Conservation (phyloP, 2,329 filamentous ascomycete species). For the Ceratocystis destructans region DNA sequence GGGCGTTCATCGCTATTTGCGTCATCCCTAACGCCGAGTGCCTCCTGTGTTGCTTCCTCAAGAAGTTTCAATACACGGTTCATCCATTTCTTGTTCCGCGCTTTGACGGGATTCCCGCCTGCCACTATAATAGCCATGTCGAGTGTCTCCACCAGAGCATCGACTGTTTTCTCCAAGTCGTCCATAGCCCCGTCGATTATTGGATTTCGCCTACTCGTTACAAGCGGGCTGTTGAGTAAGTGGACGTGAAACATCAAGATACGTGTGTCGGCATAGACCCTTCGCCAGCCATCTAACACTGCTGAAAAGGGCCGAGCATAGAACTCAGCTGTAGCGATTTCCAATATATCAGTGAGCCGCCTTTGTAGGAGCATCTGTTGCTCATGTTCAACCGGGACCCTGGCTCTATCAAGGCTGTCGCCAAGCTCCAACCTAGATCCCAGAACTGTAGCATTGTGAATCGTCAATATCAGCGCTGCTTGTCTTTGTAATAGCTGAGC, state of each 20-base stretch:
- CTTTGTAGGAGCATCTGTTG: slow-evolving; percentile 1
- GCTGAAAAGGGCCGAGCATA: slow-evolving; percentile 16
- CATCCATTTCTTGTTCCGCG: slow-evolving; percentile 17
- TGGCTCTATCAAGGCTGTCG: not conserved
- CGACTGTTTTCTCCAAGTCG: slow-evolving; percentile 28
- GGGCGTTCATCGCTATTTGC: slow-evolving; percentile 12
- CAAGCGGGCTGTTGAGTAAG: slow-evolving; percentile 18
- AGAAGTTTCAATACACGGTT: slow-evolving; percentile 18
- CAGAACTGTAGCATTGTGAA: not conserved
- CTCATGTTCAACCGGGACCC: not conserved
- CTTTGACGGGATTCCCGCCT: slow-evolving; percentile 27
- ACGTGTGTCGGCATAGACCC: slow-evolving; percentile 57
- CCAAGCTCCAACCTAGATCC: not conserved
- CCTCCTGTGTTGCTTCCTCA: slow-evolving; percentile 5
- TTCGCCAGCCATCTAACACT: slow-evolving; percentile 52
- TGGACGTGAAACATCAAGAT: slow-evolving; percentile 44
- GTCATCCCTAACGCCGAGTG: not conserved
- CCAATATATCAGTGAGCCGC: slow-evolving; percentile 14
- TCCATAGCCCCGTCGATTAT: not conserved
- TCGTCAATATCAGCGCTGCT: not conserved
- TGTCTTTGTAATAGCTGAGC: slow-evolving; percentile 16
- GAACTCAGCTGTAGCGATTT: slow-evolving; percentile 15
- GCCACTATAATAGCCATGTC: slow-evolving; percentile 58
- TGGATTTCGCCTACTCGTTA: not conserved
- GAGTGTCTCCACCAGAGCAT: slow-evolving; percentile 48